Percentiles rank a stretch among this genome's conserved stretches.
Conservation (phyloP, 1,284 basidiomycete species). For the Leccinum idahoense region DNA sequence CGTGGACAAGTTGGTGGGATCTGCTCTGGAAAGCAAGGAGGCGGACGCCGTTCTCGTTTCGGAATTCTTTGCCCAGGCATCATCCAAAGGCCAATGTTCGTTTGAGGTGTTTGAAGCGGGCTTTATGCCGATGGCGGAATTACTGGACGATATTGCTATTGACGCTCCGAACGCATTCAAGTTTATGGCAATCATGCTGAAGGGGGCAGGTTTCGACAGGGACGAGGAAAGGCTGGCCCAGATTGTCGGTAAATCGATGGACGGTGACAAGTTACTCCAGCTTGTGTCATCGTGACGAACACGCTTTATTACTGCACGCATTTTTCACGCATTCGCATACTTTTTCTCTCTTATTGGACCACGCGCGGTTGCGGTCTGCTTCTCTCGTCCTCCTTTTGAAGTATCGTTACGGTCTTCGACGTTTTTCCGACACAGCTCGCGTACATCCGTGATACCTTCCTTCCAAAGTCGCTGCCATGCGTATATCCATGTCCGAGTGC, state of each 20-base stretch:
- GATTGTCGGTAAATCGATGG: constrained; percentile 55
- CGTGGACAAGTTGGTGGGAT: constrained; percentile 70
- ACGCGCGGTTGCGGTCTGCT: constrained; percentile 11
- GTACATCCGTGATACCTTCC: no score
- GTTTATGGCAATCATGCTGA: constrained; percentile 71
- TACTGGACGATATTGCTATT: constrained; percentile 73
- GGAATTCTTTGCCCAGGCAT: no score
- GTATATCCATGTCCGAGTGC: no score
- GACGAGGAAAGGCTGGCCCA: constrained; percentile 54
- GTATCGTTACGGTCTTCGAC: no score
- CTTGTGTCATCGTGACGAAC: constrained; percentile 46
- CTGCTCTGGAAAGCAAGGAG: constrained; percentile 64
- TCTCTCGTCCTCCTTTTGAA: neutral
- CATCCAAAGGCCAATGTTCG: no score
- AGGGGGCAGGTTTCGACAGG: constrained; percentile 55
- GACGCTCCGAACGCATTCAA: constrained; percentile 85
- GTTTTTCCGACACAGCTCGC: no score
- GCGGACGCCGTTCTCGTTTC: no score
- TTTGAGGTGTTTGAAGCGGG: no score
- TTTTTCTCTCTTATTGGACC: constrained; percentile 4
- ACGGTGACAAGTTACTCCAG: constrained; percentile 52
- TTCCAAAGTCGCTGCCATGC: no score
- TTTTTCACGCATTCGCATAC: constrained; percentile 18
- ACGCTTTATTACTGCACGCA: constrained; percentile 9
- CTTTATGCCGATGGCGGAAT: constrained; percentile 32